Evolutionary conservation across 805 yeast species (phyloP), one percentile per base, ranked within the genome.

Genomic region (Tetrapisispora taiwanensis): DNA sequence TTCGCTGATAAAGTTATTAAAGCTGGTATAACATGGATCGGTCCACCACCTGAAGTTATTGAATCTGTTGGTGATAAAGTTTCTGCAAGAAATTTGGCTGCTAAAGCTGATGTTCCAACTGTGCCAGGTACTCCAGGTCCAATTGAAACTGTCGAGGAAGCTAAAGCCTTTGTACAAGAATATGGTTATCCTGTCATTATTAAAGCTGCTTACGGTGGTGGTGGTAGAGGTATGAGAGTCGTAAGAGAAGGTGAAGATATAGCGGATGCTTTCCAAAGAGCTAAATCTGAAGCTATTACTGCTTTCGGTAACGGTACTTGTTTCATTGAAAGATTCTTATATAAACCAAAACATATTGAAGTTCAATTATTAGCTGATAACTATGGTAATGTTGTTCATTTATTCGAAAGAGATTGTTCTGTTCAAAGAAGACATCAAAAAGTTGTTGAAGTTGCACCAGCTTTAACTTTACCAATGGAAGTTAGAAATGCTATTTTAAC

Each of bases 151-250:
- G 81, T 81, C 20, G 81, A 73, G 46, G 87, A 90, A 58, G 97
- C 97, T 30, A 57, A 69, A 51, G 80, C 64, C 8, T 90, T 90
- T 60, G 97, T 89, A 31, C 76, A 69, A 37, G 60, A 87, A 68
- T 75, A 90, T 66, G 98, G 98, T 28, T 89, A 66, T 69, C 98
- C 98, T 8, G 97, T 92, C 40, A 90, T 90, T 68, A 88, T 90
- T 69, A 90, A 90, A 70, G 98, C 98, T 39, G 98, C 98, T 32
- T 92, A 84, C 61, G 98, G 98, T 65, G 98, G 98, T 70, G 98
- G 98, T 74, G 98, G 98, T 62, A 81, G 97, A 70, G 98, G 98
- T 76, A 92, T 90, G 97, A 81, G 98, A 71, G 98, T 90, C 42
- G 98, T 90, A 37, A 75, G 94, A 60, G 96, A 90, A 67, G 97